Evolutionary conservation across 129 eudicot species (phyloP), one percentile per base, ranked within the genome.

Genomic region (Flaveria sonorensis): DNA sequence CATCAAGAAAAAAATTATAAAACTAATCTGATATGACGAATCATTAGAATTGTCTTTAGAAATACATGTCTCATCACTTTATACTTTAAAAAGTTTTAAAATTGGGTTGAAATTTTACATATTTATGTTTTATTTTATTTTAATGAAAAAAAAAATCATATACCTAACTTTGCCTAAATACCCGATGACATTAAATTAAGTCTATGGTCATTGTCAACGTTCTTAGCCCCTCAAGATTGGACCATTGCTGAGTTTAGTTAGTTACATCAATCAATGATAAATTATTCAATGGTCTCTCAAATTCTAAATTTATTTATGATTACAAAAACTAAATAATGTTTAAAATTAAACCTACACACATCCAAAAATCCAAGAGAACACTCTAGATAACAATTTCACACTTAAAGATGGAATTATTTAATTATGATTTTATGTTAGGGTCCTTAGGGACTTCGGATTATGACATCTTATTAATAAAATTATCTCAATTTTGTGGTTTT

Each of bases 221-320:
- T 14, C 16, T 10, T 63, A 32, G 46, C 69, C 23, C 46, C 70
- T 62, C 32, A 32, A 46, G 32, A 75, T 61, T 21, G 71, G 62
- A 46, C 71, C 32, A 75, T 75, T 71, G 10, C 62, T 47, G 71
- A 63, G 71, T 62, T 75, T 62, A 71, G 63, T 75, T 26, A 61
- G 32, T 46, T 75, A 11, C 36, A 74, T 74, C 71, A 45, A 60
- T 16, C 26, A 63, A 46, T 43, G 48, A 47, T 28, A 8, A 72
- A 40, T 36, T 5, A 36, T 55, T 28, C 9, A 12, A 9, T n/a
- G 23, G 50, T 60, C 60, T 75, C 39, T 60, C 61, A 42, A 10
- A 18, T n/a, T 43, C 26, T 59, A 19, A 51, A 71, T 52, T 40
- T 23, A 43, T 15, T 47, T 11, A 24, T 28, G 62, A 52, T 61